Evolutionary conservation across 2,329 filamentous ascomycete genomes (phyloP), one percentile per base, ranked within the genome.

Genomic region (Zarea fungicola): DNA sequence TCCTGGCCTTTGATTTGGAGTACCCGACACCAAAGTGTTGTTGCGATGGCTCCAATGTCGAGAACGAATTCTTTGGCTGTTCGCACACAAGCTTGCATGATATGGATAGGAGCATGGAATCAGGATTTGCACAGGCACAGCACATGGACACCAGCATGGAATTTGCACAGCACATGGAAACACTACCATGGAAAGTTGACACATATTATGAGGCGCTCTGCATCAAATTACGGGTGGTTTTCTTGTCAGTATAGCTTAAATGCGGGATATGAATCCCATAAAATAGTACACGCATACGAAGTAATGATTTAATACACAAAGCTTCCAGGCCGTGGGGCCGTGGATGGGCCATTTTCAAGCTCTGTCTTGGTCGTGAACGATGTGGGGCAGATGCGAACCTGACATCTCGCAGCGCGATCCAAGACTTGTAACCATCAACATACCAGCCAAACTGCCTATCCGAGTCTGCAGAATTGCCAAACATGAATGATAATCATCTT

Each of bases 371-470:
- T 14, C n/a, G 14, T 47, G n/a, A 37, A 48, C 10, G 21, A 48
- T 40, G 45, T 48, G 45, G 45, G 45, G 45, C 45, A 13, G 16
- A 18, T 6, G 6, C 28, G 5, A 34, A 23, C n/a, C 34, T 26
- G n/a, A 25, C 22, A 11, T 19, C 29, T 8, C 6, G 22, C 21
- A 26, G 32, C 28, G 16, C 42, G 6, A n/a, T n/a, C n/a, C n/a
- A 13, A 48, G 31, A 25, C 29, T 28, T 48, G 37, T 29, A 13
- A 40, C 22, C 8, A 35, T 35, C 45, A 48, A 41, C 45, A 28
- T 10, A 29, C 10, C 13, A 22, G 4, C 14, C 18, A 18, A 32
- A 13, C 5, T n/a, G n/a, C n/a, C n/a, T n/a, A n/a, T n/a, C n/a
- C n/a, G n/a, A n/a, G n/a, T n/a, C n/a, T n/a, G n/a, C n/a, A n/a